Evolutionary conservation across 306 rosid species (phyloP), one percentile per base, ranked within the genome.

Genomic region (Boehmeria nivea): DNA sequence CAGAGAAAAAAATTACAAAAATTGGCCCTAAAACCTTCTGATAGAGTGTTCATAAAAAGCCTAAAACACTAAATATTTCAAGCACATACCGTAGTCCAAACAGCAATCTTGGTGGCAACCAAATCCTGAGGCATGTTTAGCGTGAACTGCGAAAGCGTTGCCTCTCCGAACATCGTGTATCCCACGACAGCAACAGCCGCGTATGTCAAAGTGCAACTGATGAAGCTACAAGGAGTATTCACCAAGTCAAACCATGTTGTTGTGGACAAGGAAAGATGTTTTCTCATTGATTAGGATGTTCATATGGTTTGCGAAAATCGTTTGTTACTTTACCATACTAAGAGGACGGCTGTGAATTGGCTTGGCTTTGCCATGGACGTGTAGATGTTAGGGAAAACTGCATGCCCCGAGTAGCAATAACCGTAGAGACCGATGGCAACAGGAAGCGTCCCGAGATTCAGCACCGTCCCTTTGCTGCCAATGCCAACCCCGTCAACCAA

Each of bases 391-490:
- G 97, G 97, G 71, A 90, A 86, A 38, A 90, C 97, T 27, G 95
- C 97, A 61, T 90, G 97, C 48, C 97, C 97, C 10, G 97, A 90
- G 78, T 86, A 90, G 81, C 97, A 90, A 81, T 73, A 90, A 31
- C 97, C 97, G 18, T 90, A 90, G 39, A 90, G 97, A 68, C 97
- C 97, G n/a, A 90, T 40, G 43, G 95, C 90, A 51, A 90, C 97
- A 37, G 97, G 97, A 54, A 90, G 73, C 40, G 86, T 76, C 61
- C 74, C 70, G 50, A 90, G 80, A 67, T 86, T 90, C 61, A 90
- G 72, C 31, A 85, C 55, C n/a, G 95, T 77, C 60, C 87, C 95
- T 51, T 74, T 69, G 72, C 64, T 76, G 12, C 80, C 75, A 56
- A 86, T 79, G 45, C 88, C 94, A 22, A 90, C 94, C 0, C 79